phyloP scores from a whole-genome alignment of 495 filamentous ascomycete species.

The Penicillium manginii region DNA sequence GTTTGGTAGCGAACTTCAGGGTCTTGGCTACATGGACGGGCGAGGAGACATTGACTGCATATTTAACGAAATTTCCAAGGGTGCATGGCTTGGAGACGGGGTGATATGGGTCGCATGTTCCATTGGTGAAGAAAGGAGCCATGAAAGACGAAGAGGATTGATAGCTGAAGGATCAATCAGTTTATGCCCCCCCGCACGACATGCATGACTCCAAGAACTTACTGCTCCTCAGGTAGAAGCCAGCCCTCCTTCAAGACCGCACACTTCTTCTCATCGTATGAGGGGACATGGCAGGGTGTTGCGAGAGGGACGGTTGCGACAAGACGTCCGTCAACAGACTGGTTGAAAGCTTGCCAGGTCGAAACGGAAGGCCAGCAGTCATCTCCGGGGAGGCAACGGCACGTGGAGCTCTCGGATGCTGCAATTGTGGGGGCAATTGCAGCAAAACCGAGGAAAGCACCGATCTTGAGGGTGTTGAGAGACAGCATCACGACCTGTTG shows the following conservation, averaged over 20 bases:
- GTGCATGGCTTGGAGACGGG: slow-evolving; percentile 47
- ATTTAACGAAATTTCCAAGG: slow-evolving; percentile 57
- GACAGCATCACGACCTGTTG: slow-evolving; percentile 2
- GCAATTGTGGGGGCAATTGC: neutral
- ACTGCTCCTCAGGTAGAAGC: slow-evolving; percentile 28
- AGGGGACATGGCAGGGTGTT: slow-evolving; percentile 43
- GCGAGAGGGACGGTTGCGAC: slow-evolving; percentile 42
- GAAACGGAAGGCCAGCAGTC: slow-evolving; percentile 42
- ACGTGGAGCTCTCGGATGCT: slow-evolving; percentile 4
- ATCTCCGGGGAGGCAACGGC: slow-evolving; percentile 29
- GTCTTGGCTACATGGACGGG: slow-evolving; percentile 27
- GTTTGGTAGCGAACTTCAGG: slow-evolving; percentile 51
- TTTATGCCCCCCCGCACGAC: too few species aligned
- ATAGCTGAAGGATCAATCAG: slow-evolving; percentile 12
- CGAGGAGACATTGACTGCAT: slow-evolving; percentile 40
- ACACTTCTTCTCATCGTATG: slow-evolving; percentile 32
- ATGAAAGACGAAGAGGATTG: slow-evolving; percentile 34
- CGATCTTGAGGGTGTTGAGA: slow-evolving; percentile 2
- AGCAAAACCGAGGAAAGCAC: neutral
- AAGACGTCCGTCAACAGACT: slow-evolving; percentile 40
- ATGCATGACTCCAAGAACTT: slow-evolving; percentile 10
- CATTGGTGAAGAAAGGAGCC: slow-evolving; percentile 34
- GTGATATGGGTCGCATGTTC: slow-evolving; percentile 46
- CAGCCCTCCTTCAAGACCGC: slow-evolving; percentile 22
- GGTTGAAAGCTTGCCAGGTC: slow-evolving; percentile 42